A percentile compares a stretch with the other conserved stretches of the same genome.
Conservation (phyloP, 257 asterid genomes). For the Eucommia ulmoides region DNA sequence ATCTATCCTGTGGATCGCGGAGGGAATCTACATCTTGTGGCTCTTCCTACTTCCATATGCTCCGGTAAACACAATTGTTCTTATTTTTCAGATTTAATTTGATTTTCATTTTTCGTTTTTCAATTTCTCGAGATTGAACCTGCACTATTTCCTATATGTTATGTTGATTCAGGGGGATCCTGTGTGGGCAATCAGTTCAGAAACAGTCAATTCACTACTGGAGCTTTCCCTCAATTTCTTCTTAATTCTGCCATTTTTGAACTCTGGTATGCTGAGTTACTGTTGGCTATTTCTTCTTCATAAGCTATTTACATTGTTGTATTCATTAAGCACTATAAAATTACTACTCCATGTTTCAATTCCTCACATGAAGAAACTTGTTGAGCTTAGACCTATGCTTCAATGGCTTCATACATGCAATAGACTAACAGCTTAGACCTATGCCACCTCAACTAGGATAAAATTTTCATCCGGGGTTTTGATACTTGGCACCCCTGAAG, state of each 20-base stretch:
- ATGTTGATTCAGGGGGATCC: slow-evolving; percentile 82
- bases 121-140: background rate
- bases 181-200: slow-evolving; percentile 82
- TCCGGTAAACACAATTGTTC: slow-evolving; percentile 37
- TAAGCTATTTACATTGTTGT: too few species aligned
- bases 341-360: too few species aligned
- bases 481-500: too few species aligned
- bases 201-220: slow-evolving; percentile 53
- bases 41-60: slow-evolving; percentile 93
- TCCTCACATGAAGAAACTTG: too few species aligned
- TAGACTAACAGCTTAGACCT: too few species aligned
- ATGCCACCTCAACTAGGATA: too few species aligned
- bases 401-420: too few species aligned
- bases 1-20: slow-evolving; percentile 53
- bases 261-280: slow-evolving; percentile 39
- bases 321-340: too few species aligned
- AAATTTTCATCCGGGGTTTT: too few species aligned
- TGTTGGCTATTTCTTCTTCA: background rate
- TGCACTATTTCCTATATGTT: background rate
- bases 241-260: slow-evolving; percentile 64
- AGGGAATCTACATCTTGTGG: slow-evolving; percentile 67
- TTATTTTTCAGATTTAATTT: background rate
- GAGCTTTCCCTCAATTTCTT: slow-evolving; percentile 91
- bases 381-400: too few species aligned
- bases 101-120: background rate